Evolutionary conservation across 148 eudicot species (phyloP), one percentile per base, ranked within the genome.

Genomic region (Beta vulgaris): DNA sequence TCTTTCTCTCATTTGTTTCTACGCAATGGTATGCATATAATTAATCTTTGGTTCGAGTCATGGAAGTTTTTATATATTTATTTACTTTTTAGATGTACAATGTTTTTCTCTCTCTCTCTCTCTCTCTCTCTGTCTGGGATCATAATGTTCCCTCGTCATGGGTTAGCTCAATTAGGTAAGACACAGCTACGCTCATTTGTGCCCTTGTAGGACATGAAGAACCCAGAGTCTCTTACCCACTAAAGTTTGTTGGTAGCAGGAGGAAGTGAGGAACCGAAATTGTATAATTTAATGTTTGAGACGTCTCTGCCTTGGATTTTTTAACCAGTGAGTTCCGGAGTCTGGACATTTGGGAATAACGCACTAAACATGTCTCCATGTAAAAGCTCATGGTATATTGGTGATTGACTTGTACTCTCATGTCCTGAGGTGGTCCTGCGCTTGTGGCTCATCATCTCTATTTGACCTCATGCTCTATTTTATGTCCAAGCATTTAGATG

Each of bases 1-100:
- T 74, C 76, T 89, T 78, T 89, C 96, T 49, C 90, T 95, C 67
- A 68, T 89, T 80, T 71, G 82, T 71, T 91, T 89, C 80, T 95
- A 83, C 85, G 86, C 87, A 73, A 80, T 85, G 97, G 98, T 95
- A 92, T 43, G 88, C 79, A 57, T 73, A 59, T 55, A 68, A 65
- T 1, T 21, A 36, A 0, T 64, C 2, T 49, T 32, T 48, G 1
- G 18, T 49, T 2, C 55, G 28, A 28, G 63, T 44, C 35, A 34
- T 80, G 34, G 29, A 73, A 21, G 43, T 18, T 54, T 67, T 34
- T n/a, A n/a, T n/a, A n/a, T n/a, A n/a, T n/a, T n/a, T n/a, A n/a
- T n/a, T n/a, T n/a, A n/a, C n/a, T n/a, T n/a, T n/a, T n/a, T n/a
- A n/a, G n/a, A n/a, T n/a, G n/a, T n/a, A n/a, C n/a, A n/a, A n/a